Conservation (phyloP, 257 asterid species). For the Plantago ovata region DNA sequence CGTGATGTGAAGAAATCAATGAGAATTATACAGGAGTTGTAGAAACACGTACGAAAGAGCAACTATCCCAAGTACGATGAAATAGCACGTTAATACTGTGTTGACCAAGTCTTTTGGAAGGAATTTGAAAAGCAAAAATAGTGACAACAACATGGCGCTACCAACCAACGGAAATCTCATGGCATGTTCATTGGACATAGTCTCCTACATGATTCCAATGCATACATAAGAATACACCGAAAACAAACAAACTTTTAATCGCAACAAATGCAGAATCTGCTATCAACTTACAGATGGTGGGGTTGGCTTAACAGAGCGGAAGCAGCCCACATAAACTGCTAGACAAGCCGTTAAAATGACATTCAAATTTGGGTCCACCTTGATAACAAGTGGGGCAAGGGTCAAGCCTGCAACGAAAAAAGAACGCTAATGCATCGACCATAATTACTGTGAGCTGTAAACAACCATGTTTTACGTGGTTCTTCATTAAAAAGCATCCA, state of each 20-base stretch:
- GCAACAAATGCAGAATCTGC: background rate
- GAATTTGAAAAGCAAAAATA: conserved; percentile 92
- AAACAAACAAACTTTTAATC: background rate
- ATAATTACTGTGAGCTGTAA: background rate
- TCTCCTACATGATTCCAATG: conserved; percentile 51
- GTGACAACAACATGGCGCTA: conserved; percentile 90
- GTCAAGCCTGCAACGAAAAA: conserved; percentile 58
- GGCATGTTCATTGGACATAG: conserved; percentile 96
- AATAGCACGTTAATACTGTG: conserved; percentile 90
- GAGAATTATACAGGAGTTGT: conserved; percentile 17
- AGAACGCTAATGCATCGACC: conserved; percentile 14
- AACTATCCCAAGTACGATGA: conserved; percentile 82
- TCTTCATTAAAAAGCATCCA: conserved; percentile 11
- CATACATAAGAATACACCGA: conserved; percentile 3
- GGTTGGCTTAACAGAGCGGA: conserved; percentile 79
- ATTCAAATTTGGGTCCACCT: conserved; percentile 85
- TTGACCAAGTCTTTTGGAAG: conserved; percentile 97
- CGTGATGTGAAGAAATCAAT: background rate
- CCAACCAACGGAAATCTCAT: conserved; percentile 97
- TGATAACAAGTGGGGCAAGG: conserved; percentile 83
- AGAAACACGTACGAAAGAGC: conserved; percentile 88
- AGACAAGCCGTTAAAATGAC: conserved; percentile 87
- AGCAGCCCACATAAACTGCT: conserved; percentile 83
- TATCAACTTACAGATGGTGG: conserved; percentile 73
- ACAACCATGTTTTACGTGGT: background rate